Base-by-base conservation (phyloP, 2,329 filamentous ascomycete genomes). In the Apiospora sp. region DNA sequence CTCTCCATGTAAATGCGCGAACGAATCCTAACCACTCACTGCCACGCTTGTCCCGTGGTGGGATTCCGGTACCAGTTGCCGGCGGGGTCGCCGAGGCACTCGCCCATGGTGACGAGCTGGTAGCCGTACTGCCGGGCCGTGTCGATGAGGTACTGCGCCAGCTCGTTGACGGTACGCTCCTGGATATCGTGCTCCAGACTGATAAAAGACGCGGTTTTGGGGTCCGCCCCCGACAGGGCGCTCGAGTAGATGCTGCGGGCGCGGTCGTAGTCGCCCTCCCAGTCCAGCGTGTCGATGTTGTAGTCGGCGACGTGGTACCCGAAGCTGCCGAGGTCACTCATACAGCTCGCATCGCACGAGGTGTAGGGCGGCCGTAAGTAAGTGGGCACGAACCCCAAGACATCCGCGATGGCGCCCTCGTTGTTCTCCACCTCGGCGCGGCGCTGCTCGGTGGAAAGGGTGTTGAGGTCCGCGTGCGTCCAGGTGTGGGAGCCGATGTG, bases 401-500 rank as follows among this genome's bases (percentile, higher is more conserved):
- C 80, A 24, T 82, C 80, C 51, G 81, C 81, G 44, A 87, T 73
- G 0, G 85, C 86, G 48, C 84, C 84, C 78, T 88, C 85, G 72
- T 85, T 84, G 71, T 82, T 82, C 41, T 83, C 75, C 79, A 87
- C 85, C 75, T 87, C 83, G 67, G 80, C 75, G 30, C 75, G 76
- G 49, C 82, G 79, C 71, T 82, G 81, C 14, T 76, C 71, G 5
- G 79, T 78, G 4, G 76, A 80, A 71, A 86, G 72, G 34, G 77
- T 74, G 67, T 78, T 80, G 4, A 86, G 79, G 74, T 87, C 82
- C 70, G 82, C 78, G 75, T 87, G 86, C 10, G 83, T 83, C 83
- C 83, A 87, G 1, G 85, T 86, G 75, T 88, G 86, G 71, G 83
- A 84, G 54, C 81, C 86, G 54, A 88, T 78, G 71, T 88, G 86